These are phyloP conservation scores for Phytophthora agathidicida DNA, from an alignment of 352 stramenopile genomes.

Conservation along the genomic window DNA sequence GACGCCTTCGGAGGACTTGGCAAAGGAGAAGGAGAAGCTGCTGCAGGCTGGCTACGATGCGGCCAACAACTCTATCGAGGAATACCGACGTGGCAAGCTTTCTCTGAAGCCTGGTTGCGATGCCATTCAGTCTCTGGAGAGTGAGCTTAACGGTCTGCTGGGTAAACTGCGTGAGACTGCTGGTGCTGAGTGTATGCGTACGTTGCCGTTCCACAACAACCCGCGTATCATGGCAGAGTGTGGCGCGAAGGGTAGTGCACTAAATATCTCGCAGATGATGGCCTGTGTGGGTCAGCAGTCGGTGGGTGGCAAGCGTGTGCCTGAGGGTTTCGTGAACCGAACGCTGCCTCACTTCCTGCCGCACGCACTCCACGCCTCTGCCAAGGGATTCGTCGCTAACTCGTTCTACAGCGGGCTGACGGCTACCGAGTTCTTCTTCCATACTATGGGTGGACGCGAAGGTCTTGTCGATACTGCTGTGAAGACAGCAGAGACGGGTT, in stretches of 20 bases:
- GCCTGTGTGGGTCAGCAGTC: conserved; percentile 99
- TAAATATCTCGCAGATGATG: conserved; percentile 99
- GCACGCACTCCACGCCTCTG: conserved; percentile 93
- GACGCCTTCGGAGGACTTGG: conserved; percentile 95
- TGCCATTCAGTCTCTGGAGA: conserved; percentile 97
- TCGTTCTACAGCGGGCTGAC: conserved; percentile 99
- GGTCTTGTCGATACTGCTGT: conserved; percentile 99
- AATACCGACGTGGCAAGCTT: conserved; percentile 95
- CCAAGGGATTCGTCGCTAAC: conserved; percentile 99
- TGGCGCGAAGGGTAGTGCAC: conserved; percentile 97
- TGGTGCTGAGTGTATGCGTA: conserved; percentile 97
- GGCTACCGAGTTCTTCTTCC: conserved; percentile 99
- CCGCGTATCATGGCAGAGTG: conserved; percentile 99
- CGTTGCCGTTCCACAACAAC: conserved; percentile 98
- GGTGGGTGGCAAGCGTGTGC: conserved; percentile 98
- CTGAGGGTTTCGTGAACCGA: conserved; percentile 98
- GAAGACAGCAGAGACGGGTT: conserved; percentile 99
- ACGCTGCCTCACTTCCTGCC: conserved; percentile 97
- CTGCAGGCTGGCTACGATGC: conserved; percentile 87
- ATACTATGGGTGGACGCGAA: conserved; percentile 99
- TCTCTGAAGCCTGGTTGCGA: conserved; percentile 97
- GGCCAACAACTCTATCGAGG: conserved; percentile 92
- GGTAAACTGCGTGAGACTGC: conserved; percentile 97
- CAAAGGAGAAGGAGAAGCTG: conserved; percentile 95
- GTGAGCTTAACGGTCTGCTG: conserved; percentile 98